phyloP scores from a whole-genome alignment of 495 filamentous ascomycete genomes.

The Podospora sp. region DNA sequence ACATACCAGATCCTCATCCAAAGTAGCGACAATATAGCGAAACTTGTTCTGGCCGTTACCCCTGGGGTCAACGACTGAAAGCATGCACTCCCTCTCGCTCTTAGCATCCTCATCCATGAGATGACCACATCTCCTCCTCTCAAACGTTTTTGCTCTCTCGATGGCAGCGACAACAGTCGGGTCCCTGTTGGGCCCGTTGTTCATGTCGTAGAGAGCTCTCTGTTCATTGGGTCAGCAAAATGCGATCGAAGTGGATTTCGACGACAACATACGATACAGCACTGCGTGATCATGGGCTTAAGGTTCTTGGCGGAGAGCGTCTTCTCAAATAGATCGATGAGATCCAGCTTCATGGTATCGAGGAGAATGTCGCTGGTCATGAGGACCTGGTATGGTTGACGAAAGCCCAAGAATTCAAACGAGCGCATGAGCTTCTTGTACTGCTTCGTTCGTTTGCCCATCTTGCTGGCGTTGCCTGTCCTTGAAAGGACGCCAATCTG shows the following conservation, averaged over 20 bases:
- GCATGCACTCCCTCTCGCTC: constrained; percentile 74
- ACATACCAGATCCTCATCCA: constrained; percentile 51
- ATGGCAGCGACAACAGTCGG: constrained; percentile 62
- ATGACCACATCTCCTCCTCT: constrained; percentile 87
- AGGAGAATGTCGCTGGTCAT: constrained; percentile 39
- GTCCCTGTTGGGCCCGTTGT: constrained; percentile 55
- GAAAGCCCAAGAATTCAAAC: constrained; percentile 64
- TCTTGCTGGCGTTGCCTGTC: constrained; percentile 21
- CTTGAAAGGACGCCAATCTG: not conserved
- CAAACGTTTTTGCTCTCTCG: constrained; percentile 69
- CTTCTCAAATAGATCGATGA: constrained; percentile 67
- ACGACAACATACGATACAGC: constrained; percentile 37
- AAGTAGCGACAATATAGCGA: constrained; percentile 84
- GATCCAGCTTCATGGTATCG: constrained; percentile 65
- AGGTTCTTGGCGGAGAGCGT: constrained; percentile 67
- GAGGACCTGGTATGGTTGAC: constrained; percentile 91
- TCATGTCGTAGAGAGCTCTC: constrained; percentile 63
- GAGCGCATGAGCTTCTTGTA: constrained; percentile 96
- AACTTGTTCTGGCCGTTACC: constrained; percentile 76
- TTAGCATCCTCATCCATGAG: constrained; percentile 78
- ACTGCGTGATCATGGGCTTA: constrained; percentile 70
- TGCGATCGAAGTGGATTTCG: constrained; percentile 23
- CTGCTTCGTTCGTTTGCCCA: constrained; percentile 87
- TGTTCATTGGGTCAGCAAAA: constrained; percentile 49
- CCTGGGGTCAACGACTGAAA: constrained; percentile 76